Base-by-base conservation (phyloP, 768 basidiomycete genomes). In the Boletus rubroflammeus region DNA sequence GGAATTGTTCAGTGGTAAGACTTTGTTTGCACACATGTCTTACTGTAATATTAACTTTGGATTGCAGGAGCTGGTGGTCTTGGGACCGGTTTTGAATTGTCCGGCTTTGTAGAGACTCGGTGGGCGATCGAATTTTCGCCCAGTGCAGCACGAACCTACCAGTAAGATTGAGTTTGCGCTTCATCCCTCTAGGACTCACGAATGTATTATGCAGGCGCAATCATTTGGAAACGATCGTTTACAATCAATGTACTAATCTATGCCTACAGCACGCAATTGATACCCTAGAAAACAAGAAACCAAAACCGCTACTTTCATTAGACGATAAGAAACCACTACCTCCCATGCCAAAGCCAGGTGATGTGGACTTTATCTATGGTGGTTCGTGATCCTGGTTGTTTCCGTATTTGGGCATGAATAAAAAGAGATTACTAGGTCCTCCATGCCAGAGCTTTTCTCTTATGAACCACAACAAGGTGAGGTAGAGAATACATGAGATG, bases 381-480 rank as follows among this genome's bases (percentile, higher is more conserved):
- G 86, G 87, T 85, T 70, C 44, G 78, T 68, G 17, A 39, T 59
- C 51, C 17, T 13, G 13, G 6, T 46, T 48, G 17, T 47, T 26
- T 48, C n/a, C 3, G 11, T 48, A 29, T 38, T 28, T 42, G 32
- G 15, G 19, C 26, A 38, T 32, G 40, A 51, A 25, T 54, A 44
- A 53, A 34, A 5, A 40, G 8, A 34, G 31, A 26, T 57, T 47
- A 3, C 7, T 52, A 88, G 88, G 88, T 3, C 86, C 88, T 4
- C 88, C 88, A 13, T 90, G 88, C 61, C 89, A 90, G 58, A 79
- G 83, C 3, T 90, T 88, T 59, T 85, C 83, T 55, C 61, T 69
- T 0, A 83, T 83, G 54, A 90, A 90, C 51, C 81, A 82, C 55
- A 67, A 71, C 35, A 83, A 81, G 64, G 86, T 84, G 54, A 63